Base-by-base conservation (phyloP, 2,329 filamentous ascomycete genomes). In the Chaetomiaceae sp. region DNA sequence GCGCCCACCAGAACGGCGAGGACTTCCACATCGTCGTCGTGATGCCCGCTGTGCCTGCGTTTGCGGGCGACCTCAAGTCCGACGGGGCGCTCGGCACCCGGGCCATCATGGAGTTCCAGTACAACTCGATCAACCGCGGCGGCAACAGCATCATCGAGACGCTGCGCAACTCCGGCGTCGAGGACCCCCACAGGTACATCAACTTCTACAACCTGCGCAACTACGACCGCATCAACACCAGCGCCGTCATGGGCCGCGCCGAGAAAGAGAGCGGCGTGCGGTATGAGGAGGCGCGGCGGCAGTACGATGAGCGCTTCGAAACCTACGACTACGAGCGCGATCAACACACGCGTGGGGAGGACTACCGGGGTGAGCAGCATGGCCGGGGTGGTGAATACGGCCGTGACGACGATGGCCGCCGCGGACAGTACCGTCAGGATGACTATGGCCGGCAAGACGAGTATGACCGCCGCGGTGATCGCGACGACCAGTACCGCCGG, bases 21-120 rank as follows among this genome's bases (percentile, higher is more conserved):
- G 75, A 80, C 53, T 95, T 88, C 73, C 85, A 86, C 59, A 79
- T 92, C 60, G 84, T 91, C 59, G 80, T 94, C 19, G 73, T 87
- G 54, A 94, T 94, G 70, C 89, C 89, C 0, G 81, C 88, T 1
- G 84, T 95, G 0, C 89, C 89, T 7, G 89, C 84, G 2, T 95
- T 95, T 64, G 87, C 89, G 1, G 89, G 89, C 4, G 88, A 94
- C 62, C 75, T 95, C 45, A 81, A 87, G 63, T 78, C 78, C 0
- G 85, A 91, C 48, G 84, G 81, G 20, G 84, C 86, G 8, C 75
- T 92, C 1, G 87, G 87, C 20, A 94, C 89, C 0, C 78, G 89
- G 33, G 89, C 88, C 5, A 92, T 95, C 64, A 91, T 94, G 87
- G 88, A 94, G 66, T 92, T 87, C 68, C 89, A 94, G 66, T 92